Conservation (phyloP, 169 alveolate genomes). For the Cryptosporidium tyzzeri region DNA sequence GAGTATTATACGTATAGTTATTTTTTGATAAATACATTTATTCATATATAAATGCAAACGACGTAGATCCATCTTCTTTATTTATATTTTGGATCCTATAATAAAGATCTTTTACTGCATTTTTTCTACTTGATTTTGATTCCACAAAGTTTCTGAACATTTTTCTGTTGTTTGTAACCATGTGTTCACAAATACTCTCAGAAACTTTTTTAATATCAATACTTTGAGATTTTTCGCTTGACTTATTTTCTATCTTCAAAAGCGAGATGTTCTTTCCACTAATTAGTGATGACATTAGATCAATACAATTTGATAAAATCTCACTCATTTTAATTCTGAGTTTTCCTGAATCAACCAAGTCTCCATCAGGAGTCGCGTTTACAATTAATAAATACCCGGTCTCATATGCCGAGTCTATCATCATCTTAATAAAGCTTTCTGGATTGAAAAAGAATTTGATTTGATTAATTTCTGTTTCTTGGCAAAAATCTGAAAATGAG, state of each 20-base stretch:
- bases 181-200: not conserved
- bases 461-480: conserved; percentile 27
- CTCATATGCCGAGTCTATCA: conserved; percentile 36
- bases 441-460: conserved; percentile 28
- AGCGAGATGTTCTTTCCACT: not conserved
- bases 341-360: conserved; percentile 4
- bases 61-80: conserved; percentile 27
- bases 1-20: not conserved
- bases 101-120: conserved; percentile 15
- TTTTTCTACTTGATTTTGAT: conserved; percentile 30
- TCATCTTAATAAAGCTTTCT: conserved; percentile 17
- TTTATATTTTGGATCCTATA: conserved; percentile 12
- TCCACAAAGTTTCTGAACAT: conserved; percentile 49
- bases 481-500: conserved; percentile 21
- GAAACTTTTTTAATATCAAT: conserved; percentile 1
- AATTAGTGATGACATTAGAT: not conserved
- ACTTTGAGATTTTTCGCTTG: not conserved
- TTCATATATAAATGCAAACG: conserved; percentile 29
- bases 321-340: conserved; percentile 11
- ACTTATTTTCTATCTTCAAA: conserved; percentile 8
- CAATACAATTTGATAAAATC: not conserved
- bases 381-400: conserved; percentile 18
- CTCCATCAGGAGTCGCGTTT: not conserved
- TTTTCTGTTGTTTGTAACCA: not conserved
- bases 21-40: not conserved